These are phyloP conservation scores for Paecilomyces sp. DNA, from an alignment of 2,329 filamentous ascomycete species.

Conservation along the genomic window DNA sequence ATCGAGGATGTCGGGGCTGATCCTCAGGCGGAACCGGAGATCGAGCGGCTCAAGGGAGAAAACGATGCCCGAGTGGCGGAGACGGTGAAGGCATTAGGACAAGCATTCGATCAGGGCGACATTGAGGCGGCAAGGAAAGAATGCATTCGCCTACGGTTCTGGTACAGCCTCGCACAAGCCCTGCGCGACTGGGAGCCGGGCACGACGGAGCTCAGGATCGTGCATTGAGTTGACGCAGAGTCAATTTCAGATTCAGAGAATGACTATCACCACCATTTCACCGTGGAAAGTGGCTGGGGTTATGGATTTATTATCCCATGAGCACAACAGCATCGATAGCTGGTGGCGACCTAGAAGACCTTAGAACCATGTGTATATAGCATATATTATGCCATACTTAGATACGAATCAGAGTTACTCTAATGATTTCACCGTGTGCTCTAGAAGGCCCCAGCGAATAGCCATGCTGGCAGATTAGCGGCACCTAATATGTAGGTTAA, in stretches of 20 bases:
- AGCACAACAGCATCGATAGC: not conserved
- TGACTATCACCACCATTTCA: not conserved
- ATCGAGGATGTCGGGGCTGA: constrained; percentile 55
- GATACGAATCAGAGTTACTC: not conserved
- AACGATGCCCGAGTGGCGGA: constrained; percentile 62
- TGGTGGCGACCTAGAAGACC: not conserved
- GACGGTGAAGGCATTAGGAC: constrained; percentile 57
- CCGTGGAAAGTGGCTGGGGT: not conserved
- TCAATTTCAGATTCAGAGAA: not conserved
- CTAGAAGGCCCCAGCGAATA: not conserved
- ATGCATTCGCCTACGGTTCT: constrained; percentile 75
- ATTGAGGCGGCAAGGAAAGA: constrained; percentile 61
- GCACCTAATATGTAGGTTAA: not conserved
- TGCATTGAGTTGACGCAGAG: constrained; percentile 39
- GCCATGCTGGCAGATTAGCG: not conserved
- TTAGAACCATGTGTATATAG: constrained; percentile 2
- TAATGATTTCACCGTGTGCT: not conserved
- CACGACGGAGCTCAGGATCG: constrained; percentile 48
- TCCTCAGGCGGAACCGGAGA: constrained; percentile 49
- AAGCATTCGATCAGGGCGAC: constrained; percentile 60
- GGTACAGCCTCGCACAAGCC: constrained; percentile 78
- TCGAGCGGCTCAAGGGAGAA: constrained; percentile 57
- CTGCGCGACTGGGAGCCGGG: constrained; percentile 80
- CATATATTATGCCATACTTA: not conserved
- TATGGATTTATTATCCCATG: not conserved